Evolutionary conservation across 805 yeast species (phyloP), one percentile per base, ranked within the genome.

Genomic region (Hanseniaspora meyeri): DNA sequence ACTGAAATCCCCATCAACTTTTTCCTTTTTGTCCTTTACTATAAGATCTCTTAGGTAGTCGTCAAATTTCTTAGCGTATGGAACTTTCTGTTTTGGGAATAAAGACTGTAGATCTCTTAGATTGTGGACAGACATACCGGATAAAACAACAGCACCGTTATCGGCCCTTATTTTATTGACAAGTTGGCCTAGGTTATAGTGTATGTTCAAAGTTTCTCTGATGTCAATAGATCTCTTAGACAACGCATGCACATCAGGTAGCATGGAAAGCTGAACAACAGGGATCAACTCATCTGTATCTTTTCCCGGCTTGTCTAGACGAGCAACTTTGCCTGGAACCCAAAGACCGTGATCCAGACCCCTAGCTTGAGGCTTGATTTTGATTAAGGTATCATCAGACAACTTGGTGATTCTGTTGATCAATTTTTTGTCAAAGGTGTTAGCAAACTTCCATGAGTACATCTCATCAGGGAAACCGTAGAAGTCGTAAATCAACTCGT

Each of bases 331-430:
- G 58, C 82, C 73, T 1, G 91, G 91, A 6, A 83, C 89, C 88
- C 91, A 86, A 8, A 75, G 82, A 7, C 95, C 95, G 68, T 86
- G 95, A 65, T 86, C 95, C 24, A 87, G 67, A 10, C 93, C 93
- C 57, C 93, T 71, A 39, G 59, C 46, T 32, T 56, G 57, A 14
- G 46, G 39, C 43, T 55, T n/a, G 60, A 52, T 29, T 10, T 20
- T 19, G 8, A 43, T 16, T 6, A n/a, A 36, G 1, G 37, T 3
- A 32, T 16, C 19, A 16, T 55, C 45, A 9, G 43, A 20, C n/a
- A 57, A 37, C 3, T 29, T 19, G 2, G n/a, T 6, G 12, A 57
- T 38, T 12, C 57, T 53, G 0, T 86, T 78, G 4, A 83, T 57
- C 6, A 48, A 11, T 8, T 36, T 32, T 12, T 51, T 42, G 10